Base-by-base conservation (phyloP, 805 yeast genomes). In the Metschnikowia chrysomelidarum region DNA sequence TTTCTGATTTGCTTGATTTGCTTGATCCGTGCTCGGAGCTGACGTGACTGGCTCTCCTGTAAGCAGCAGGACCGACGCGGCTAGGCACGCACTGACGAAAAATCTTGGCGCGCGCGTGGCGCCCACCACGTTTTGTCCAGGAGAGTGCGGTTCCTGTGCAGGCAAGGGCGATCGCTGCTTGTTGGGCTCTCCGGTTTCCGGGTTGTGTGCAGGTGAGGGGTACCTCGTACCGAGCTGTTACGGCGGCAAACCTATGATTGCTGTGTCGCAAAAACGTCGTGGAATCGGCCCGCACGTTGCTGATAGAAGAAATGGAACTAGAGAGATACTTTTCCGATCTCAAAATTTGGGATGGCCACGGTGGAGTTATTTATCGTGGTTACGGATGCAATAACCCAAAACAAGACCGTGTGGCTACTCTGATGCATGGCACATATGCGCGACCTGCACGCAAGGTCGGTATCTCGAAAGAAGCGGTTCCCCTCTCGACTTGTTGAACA, bases 401-500 rank as follows among this genome's bases (percentile, higher is more conserved):
- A n/a, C n/a, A n/a, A n/a, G n/a, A n/a, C 22, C 31, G 12, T 27
- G 34, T 28, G 34, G 39, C 34, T 14, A 18, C 23, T 20, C 38
- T 34, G 32, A 32, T 27, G 40, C 40, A 36, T 36, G 27, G 28
- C 26, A 24, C 28, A 23, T 30, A 31, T 36, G 37, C 36, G 30
- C 31, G 34, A 17, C 30, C 34, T 36, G 41, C 38, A 36, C 24
- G 35, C 32, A 19, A 21, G 12, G 22, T 15, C 32, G 36, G 33
- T 40, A 34, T 35, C 27, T 21, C 27, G 24, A 26, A 35, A 30
- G 35, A 16, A 26, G 35, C 35, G 32, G 27, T 27, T 24, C 45
- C 45, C 45, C 45, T 41, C 45, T 31, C 34, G 13, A 36, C 41
- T 27, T 32, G 33, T 30, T 35, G 39, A 31, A 37, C 34, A 23